A percentile compares a stretch with the other conserved stretches of the same genome.
Conservation (phyloP, 345 rosid species). For the Noccaea caerulescens region DNA sequence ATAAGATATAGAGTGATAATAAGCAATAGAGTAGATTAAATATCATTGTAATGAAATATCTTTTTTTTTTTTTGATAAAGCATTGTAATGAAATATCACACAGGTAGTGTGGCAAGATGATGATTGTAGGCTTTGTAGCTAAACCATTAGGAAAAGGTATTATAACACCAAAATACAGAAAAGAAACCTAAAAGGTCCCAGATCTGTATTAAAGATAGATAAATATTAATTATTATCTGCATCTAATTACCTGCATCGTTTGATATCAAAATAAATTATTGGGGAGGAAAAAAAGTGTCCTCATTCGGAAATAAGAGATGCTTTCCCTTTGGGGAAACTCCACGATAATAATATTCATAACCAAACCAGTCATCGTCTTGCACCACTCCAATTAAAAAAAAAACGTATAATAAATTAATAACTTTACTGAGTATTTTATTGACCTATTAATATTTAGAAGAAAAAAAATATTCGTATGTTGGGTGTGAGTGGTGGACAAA, state of each 20-base stretch:
- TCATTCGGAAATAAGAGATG: slow-evolving; percentile 45
- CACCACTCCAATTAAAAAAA: slow-evolving; percentile 38
- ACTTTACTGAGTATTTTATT: slow-evolving; percentile 34
- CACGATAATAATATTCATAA: slow-evolving; percentile 36
- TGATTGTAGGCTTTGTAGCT: slow-evolving; percentile 33
- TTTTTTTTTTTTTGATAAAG: too few species aligned
- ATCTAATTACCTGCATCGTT: slow-evolving; percentile 21
- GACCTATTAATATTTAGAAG: slow-evolving; percentile 1
- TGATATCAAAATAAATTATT: slow-evolving; percentile 26
- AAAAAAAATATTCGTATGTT: slow-evolving; percentile 39
- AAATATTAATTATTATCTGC: slow-evolving; percentile 16
- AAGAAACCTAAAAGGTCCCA: slow-evolving; percentile 30
- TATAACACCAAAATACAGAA: slow-evolving; percentile 23
- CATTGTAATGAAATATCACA: slow-evolving; percentile 2
- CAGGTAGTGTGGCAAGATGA: slow-evolving; percentile 20
- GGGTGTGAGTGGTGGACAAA: slow-evolving; percentile 51
- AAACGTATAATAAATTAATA: slow-evolving; percentile 28
- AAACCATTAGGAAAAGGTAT: slow-evolving; percentile 34
- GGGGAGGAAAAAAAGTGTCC: slow-evolving; percentile 26
- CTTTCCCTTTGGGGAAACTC: slow-evolving; percentile 49
- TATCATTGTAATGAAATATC: slow-evolving; percentile 6
- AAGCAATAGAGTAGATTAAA: background rate
- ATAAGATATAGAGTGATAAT: background rate
- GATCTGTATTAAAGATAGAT: slow-evolving; percentile 20
- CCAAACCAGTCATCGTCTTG: slow-evolving; percentile 45